Conservation (phyloP, 805 yeast genomes). For the Saccharomyces kudriavzevii region DNA sequence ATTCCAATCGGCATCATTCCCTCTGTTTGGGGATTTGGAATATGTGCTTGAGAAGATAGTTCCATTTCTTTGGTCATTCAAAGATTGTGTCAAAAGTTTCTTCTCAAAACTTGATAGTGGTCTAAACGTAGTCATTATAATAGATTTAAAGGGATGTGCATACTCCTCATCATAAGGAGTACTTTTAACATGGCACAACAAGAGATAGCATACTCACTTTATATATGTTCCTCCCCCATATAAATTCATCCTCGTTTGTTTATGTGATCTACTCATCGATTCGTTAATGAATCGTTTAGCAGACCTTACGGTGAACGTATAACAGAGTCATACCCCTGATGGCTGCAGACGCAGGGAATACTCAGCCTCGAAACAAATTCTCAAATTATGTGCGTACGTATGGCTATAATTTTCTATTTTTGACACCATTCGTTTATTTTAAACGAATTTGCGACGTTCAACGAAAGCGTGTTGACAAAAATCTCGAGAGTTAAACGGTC, state of each 20-base stretch:
- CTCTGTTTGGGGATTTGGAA: neutral
- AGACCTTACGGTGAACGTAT: neutral
- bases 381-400: neutral
- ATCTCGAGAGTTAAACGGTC: neutral
- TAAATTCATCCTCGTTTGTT: neutral
- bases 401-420: neutral
- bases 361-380: neutral
- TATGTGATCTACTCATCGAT: neutral
- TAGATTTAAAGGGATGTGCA: too few relatives aligned
- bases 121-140: constrained; percentile 10
- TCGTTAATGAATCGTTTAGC: neutral
- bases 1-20: constrained; percentile 3
- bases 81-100: constrained; percentile 17
- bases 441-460: neutral
- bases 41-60: constrained; percentile 20
- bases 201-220: neutral
- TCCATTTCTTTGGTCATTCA: constrained; percentile 23
- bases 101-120: constrained; percentile 21
- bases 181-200: too few relatives aligned
- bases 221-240: neutral
- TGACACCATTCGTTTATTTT: neutral
- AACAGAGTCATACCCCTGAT: neutral
- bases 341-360: neutral
- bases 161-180: too few relatives aligned
- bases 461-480: neutral